phyloP scores from a whole-genome alignment of 352 stramenopile genomes.

The Phytophthora lateralis region DNA sequence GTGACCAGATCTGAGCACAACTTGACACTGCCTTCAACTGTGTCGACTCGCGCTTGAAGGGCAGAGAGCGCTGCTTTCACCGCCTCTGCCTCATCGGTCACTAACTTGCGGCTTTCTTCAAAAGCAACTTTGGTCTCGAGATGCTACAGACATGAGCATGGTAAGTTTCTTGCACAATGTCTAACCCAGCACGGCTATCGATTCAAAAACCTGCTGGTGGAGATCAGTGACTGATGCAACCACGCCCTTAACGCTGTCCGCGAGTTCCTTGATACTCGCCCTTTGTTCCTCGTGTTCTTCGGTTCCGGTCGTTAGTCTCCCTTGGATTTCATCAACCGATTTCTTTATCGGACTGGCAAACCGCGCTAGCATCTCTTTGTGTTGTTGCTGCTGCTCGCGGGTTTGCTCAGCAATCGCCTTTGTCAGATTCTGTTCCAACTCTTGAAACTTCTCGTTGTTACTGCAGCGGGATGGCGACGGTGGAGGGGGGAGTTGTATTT shows the following conservation, averaged over 20 bases:
- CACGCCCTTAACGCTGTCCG: conserved; percentile 22
- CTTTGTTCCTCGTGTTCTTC: conserved; percentile 18
- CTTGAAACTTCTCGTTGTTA: conserved; percentile 17
- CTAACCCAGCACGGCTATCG: not conserved
- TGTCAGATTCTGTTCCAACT: conserved; percentile 19
- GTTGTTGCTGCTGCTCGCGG: conserved; percentile 25
- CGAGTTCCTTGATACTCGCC: conserved; percentile 12
- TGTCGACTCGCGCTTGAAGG: conserved; percentile 25
- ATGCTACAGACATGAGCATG: conserved; percentile 16
- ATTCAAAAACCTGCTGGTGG: conserved; percentile 35
- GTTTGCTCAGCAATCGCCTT: conserved; percentile 22
- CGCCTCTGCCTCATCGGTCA: conserved; percentile 14
- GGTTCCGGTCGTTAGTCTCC: conserved; percentile 8
- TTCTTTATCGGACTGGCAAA: conserved; percentile 30
- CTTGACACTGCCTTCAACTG: conserved; percentile 31
- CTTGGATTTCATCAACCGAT: conserved; percentile 24
- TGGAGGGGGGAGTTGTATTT: not conserved
- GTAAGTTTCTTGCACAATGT: conserved; percentile 17
- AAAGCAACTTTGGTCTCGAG: conserved; percentile 14
- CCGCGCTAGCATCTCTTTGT: conserved; percentile 19
- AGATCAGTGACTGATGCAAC: conserved; percentile 30
- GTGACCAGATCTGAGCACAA: conserved; percentile 25
- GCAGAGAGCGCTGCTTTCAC: conserved; percentile 27
- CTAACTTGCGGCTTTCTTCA: conserved; percentile 18
- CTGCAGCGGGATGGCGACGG: conserved; percentile 4